A percentile compares a stretch with the other conserved stretches of the same genome.
These are phyloP conservation scores for Coemansia sp. DNA, from an alignment of 192 early-diverging fungal genomes.

Conservation along the genomic window DNA sequence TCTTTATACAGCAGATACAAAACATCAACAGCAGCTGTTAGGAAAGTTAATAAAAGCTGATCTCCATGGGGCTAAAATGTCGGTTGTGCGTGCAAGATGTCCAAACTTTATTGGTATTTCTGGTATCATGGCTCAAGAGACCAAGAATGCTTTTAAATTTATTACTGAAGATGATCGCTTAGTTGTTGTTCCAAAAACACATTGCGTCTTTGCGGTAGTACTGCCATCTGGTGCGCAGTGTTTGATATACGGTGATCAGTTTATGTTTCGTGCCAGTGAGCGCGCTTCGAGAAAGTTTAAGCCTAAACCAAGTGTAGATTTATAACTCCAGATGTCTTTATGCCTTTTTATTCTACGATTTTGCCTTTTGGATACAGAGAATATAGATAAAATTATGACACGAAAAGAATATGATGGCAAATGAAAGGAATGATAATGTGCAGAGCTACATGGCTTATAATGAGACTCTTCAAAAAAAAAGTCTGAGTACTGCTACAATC, in stretches of 20 bases:
- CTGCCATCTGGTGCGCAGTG: slow-evolving; percentile 50
- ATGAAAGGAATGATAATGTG: too few species aligned
- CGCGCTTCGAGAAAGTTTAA: slow-evolving; percentile 63
- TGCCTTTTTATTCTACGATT: neutral
- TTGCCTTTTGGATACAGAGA: too few species aligned
- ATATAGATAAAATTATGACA: too few species aligned
- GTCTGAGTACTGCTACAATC: too few species aligned
- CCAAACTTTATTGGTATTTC: slow-evolving; percentile 72
- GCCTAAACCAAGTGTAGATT: slow-evolving; percentile 36
- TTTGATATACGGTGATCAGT: slow-evolving; percentile 76
- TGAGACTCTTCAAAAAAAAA: too few species aligned
- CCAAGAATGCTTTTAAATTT: slow-evolving; percentile 80
- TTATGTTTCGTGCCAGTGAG: slow-evolving; percentile 69
- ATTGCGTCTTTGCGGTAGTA: slow-evolving; percentile 55
- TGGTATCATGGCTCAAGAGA: slow-evolving; percentile 87
- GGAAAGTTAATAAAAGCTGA: slow-evolving; percentile 67
- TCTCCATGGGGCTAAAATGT: slow-evolving; percentile 77
- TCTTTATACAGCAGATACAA: slow-evolving; percentile 48
- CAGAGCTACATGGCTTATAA: too few species aligned
- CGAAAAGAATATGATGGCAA: too few species aligned
- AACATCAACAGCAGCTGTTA: slow-evolving; percentile 25
- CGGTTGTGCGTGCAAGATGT: slow-evolving; percentile 73
- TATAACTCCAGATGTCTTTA: neutral
- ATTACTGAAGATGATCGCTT: slow-evolving; percentile 67
- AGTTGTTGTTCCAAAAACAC: slow-evolving; percentile 70